Percentiles rank a stretch among this genome's conserved stretches.
Evolutionary conservation across 179 eudicot species (phyloP).

Genomic region (Gypsophila paniculata): DNA sequence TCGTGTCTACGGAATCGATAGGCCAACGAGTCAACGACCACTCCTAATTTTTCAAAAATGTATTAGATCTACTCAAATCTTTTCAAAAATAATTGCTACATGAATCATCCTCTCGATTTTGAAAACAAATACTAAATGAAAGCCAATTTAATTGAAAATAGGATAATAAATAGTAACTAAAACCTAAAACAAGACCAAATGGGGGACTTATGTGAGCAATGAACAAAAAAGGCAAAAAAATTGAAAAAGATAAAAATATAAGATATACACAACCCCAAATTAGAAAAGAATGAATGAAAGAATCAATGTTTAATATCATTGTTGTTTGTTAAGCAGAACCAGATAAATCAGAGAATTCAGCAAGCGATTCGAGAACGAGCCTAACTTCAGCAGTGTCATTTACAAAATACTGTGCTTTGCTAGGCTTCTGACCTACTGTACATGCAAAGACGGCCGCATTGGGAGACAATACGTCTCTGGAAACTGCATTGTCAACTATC

Average conservation of each 20-base stretch:
- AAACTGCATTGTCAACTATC: constrained; percentile 49
- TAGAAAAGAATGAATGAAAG: constrained; percentile 14
- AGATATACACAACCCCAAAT: background rate
- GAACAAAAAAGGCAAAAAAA: background rate
- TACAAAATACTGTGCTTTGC: constrained; percentile 81
- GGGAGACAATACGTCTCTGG: constrained; percentile 47
- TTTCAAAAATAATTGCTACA: too few relatives aligned
- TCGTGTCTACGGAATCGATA: too few relatives aligned
- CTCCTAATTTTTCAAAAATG: too few relatives aligned
- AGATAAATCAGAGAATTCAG: constrained; percentile 57
- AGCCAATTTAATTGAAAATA: too few relatives aligned
- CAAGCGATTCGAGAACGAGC: constrained; percentile 60
- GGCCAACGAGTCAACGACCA: too few relatives aligned
- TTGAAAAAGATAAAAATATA: background rate
- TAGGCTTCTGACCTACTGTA: constrained; percentile 87
- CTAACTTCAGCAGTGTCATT: constrained; percentile 70
- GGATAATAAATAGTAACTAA: too few relatives aligned
- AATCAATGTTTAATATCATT: background rate
- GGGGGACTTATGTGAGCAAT: background rate
- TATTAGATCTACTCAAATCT: too few relatives aligned
- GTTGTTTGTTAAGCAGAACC: constrained; percentile 35
- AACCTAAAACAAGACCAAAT: too few relatives aligned
- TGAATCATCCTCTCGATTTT: too few relatives aligned
- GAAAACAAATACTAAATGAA: too few relatives aligned
- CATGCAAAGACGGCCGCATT: constrained; percentile 64